phyloP scores from a whole-genome alignment of 208 protist genomes.

The Trypanosoma grayi region DNA sequence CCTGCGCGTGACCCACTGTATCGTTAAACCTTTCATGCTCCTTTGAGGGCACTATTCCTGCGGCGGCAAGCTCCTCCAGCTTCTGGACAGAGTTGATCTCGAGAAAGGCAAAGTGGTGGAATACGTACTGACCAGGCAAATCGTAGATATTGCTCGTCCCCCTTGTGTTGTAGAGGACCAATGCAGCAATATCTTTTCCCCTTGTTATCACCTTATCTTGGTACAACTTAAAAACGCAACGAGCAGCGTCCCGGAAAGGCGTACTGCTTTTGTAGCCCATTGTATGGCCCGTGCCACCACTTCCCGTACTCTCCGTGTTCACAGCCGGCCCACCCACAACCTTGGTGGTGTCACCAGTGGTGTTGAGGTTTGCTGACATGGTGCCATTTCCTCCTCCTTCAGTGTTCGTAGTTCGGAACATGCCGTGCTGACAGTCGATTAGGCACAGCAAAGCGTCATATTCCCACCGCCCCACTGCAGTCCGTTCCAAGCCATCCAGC shows the following conservation, averaged over 20 bases:
- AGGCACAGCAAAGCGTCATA: constrained; percentile 73
- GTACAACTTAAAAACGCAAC: constrained; percentile 48
- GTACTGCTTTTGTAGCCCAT: too few species aligned
- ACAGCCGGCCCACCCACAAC: too few species aligned
- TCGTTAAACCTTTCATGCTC: constrained; percentile 26
- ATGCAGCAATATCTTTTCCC: constrained; percentile 51
- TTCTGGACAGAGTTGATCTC: constrained; percentile 41
- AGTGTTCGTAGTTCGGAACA: constrained; percentile 34
- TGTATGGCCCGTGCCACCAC: too few species aligned
- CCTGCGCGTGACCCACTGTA: constrained; percentile 17
- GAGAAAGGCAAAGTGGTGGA: constrained; percentile 37
- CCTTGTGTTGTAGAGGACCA: constrained; percentile 79
- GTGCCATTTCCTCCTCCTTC: constrained; percentile 1
- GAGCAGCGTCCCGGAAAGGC: constrained; percentile 44
- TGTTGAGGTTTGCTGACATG: too few species aligned
- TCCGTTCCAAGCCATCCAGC: constrained; percentile 18
- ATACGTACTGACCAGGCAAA: constrained; percentile 62
- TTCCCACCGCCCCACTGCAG: constrained; percentile 23
- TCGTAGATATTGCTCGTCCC: constrained; percentile 28
- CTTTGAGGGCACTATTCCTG: constrained; percentile 29
- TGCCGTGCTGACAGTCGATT: constrained; percentile 61
- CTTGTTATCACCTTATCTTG: constrained; percentile 60
- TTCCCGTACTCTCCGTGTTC: too few species aligned
- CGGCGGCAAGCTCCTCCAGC: constrained; percentile 50
- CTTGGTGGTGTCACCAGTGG: too few species aligned